Base-by-base conservation (phyloP, 2,329 filamentous ascomycete species). In the Grosmannia serpens region DNA sequence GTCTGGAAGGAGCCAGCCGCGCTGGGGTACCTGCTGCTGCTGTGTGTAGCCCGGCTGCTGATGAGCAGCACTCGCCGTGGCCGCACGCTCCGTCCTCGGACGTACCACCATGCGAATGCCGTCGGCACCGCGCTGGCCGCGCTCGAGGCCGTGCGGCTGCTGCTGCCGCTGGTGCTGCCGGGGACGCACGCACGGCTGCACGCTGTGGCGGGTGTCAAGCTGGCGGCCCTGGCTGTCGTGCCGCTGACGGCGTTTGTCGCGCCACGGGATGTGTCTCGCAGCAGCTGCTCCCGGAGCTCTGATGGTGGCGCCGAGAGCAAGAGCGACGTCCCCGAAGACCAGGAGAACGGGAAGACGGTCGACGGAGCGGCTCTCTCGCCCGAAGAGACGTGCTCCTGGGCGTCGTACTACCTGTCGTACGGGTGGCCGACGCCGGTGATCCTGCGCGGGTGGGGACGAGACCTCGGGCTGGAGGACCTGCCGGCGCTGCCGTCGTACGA, bases 381-480 rank as follows among this genome's bases (percentile, higher is more conserved):
- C 6, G 69, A 71, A 58, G 67, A 71, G 59, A 69, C 67, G 1
- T 68, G 68, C 56, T 70, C 67, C 1, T 62, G 65, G 47, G 65
- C 69, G n/a, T 69, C 67, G 7, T 68, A 65, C 53, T 70, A 68
- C 55, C 62, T 67, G 50, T 68, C 68, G 2, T 71, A 70, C 55
- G 68, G 64, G 47, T 71, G 69, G 69, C 61, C 70, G 27, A 70
- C 67, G 4, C 64, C 67, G 35, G 58, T 70, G 24, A 68, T 70
- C 10, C 41, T 68, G 38, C 65, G 64, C 13, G 68, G 68, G 20
- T 68, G 63, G 47, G 64, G 60, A 22, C 61, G 63, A 9, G 66
- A 69, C 55, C 55, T 70, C n/a, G 64, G 56, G 10, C 65, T 70
- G 59, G 68, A 68, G 26, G 68, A 70, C 57, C 63, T 70, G n/a